A percentile compares a stretch with the other conserved stretches of the same genome.
phyloP scores from a whole-genome alignment of 805 yeast species.

The Candida easanensis region DNA sequence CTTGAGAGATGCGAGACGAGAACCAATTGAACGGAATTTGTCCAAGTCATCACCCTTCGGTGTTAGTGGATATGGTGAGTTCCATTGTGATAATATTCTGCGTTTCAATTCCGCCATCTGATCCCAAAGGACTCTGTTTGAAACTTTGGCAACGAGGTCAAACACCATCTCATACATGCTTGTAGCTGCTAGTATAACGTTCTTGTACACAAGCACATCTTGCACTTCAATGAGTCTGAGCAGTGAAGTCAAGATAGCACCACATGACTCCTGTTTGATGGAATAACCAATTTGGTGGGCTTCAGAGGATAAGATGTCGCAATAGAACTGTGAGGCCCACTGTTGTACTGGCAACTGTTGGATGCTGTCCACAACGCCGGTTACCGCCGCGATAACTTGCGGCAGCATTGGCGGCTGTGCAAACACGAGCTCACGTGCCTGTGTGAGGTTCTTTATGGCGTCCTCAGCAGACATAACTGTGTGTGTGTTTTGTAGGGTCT shows the following conservation, averaged over 20 bases:
- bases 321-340: slow-evolving; percentile 25
- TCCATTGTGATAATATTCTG: slow-evolving; percentile 60
- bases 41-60: slow-evolving; percentile 26
- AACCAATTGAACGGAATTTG: slow-evolving; percentile 48
- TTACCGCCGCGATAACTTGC: slow-evolving; percentile 17
- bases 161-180: slow-evolving; percentile 45
- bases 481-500: no score
- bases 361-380: slow-evolving; percentile 13
- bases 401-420: slow-evolving; percentile 18
- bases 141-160: slow-evolving; percentile 41
- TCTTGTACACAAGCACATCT: slow-evolving; percentile 35
- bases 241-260: slow-evolving; percentile 14
- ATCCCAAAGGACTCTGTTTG: slow-evolving; percentile 48
- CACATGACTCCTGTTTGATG: slow-evolving; percentile 20
- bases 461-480: no score
- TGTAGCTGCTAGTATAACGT: slow-evolving; percentile 38
- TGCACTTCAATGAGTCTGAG: slow-evolving; percentile 13
- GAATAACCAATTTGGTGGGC: slow-evolving; percentile 8
- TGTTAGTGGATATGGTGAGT: slow-evolving; percentile 50
- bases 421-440: slow-evolving; percentile 17
- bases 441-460: no score
- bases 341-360: slow-evolving; percentile 22
- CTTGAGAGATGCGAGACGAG: slow-evolving; percentile 68
- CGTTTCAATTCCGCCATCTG: slow-evolving; percentile 53
- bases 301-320: slow-evolving; percentile 21